phyloP scores from a whole-genome alignment of 2,329 filamentous ascomycete genomes.

The Aspergillus carbonarius region DNA sequence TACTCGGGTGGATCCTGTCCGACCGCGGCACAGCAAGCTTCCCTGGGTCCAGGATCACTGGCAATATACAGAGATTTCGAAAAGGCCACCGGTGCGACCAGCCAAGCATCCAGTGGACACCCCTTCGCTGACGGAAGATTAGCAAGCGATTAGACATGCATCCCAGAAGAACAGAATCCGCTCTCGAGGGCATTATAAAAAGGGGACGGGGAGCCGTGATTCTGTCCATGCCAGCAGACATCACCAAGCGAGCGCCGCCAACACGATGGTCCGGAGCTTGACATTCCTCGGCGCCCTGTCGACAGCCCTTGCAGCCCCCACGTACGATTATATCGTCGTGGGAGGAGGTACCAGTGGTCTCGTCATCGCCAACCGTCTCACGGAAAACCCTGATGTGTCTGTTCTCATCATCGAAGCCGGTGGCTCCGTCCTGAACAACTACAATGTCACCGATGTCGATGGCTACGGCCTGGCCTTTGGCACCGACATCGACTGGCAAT shows the following conservation, averaged over 20 bases:
- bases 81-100: background rate
- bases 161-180: background rate
- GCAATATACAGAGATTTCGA: background rate
- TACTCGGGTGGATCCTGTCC: background rate
- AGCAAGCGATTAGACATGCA: background rate
- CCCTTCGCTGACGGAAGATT: background rate
- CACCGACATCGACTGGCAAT: slow-evolving; percentile 43
- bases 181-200: background rate
- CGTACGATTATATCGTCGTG: slow-evolving; percentile 33
- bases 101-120: background rate
- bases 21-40: background rate
- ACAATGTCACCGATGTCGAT: slow-evolving; percentile 27
- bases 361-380: slow-evolving; percentile 35
- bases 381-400: slow-evolving; percentile 25
- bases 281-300: background rate
- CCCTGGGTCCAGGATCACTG: background rate
- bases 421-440: slow-evolving; percentile 27
- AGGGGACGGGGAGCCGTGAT: background rate
- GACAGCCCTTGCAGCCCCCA: background rate
- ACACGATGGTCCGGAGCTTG: background rate
- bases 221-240: background rate
- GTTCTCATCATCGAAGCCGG: slow-evolving; percentile 34
- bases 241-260: background rate
- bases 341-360: slow-evolving; percentile 37
- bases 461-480: slow-evolving; percentile 28